A percentile compares a stretch with the other conserved stretches of the same genome.
These are phyloP conservation scores for Blastocystis sp. DNA, from an alignment of 352 stramenopile species.

Conservation along the genomic window DNA sequence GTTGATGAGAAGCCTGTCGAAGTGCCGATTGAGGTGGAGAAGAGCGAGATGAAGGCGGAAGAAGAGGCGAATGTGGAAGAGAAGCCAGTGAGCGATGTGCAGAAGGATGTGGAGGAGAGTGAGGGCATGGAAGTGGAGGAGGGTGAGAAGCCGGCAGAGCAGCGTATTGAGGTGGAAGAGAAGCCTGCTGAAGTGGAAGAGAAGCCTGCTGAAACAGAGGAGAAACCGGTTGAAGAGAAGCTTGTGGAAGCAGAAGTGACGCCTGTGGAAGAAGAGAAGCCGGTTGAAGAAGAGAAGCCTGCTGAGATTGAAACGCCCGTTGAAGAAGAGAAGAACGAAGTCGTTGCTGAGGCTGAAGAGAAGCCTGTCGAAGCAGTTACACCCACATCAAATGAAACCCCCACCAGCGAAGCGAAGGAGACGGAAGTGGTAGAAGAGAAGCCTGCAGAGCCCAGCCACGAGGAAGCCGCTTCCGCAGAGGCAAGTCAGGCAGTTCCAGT, in stretches of 20 bases:
- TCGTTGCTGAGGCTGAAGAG: neutral
- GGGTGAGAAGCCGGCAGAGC: neutral
- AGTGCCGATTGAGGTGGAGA: neutral
- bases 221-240: neutral
- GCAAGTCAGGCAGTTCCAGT: neutral
- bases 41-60: neutral
- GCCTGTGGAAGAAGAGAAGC: slow-evolving; percentile 13
- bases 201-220: neutral
- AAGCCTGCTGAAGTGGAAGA: neutral
- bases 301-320: too few species aligned
- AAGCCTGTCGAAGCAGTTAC: neutral
- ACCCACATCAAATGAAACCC: neutral
- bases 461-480: too few species aligned
- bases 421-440: too few species aligned
- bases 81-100: neutral
- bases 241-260: neutral
- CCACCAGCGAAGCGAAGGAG: too few species aligned
- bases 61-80: neutral
- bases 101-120: neutral
- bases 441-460: too few species aligned
- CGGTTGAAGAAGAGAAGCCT: too few species aligned
- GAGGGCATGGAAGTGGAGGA: neutral
- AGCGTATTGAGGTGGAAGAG: neutral
- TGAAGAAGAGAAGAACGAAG: too few species aligned
- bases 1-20: neutral